These are phyloP conservation scores for Rosa multiflora DNA, from an alignment of 306 rosid species.

Conservation along the genomic window DNA sequence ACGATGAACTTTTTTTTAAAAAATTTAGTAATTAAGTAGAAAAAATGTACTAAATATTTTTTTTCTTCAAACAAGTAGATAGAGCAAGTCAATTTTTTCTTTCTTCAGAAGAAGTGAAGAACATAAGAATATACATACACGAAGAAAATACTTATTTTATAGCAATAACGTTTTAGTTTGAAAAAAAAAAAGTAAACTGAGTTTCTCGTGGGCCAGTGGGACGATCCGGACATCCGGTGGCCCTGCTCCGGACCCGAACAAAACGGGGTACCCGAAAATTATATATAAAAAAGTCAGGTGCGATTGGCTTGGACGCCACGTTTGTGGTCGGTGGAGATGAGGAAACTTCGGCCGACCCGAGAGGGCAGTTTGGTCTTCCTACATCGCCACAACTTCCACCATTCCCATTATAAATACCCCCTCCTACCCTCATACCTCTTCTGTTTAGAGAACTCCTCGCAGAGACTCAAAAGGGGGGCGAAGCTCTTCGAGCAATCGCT, in stretches of 20 bases:
- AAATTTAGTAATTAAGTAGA: too few species aligned
- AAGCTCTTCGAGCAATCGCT: neutral
- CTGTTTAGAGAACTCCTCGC: neutral
- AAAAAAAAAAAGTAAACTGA: too few species aligned
- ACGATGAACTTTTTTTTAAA: too few species aligned
- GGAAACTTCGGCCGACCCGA: neutral
- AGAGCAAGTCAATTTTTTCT: too few species aligned
- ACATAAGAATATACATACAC: too few species aligned
- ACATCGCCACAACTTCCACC: neutral
- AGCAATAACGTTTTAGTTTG: too few species aligned
- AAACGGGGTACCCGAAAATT: neutral
- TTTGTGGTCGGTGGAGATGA: neutral
- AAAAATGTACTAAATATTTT: too few species aligned
- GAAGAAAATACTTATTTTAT: too few species aligned
- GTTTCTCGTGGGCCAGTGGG: neutral
- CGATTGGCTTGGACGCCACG: neutral
- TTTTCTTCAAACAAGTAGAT: too few species aligned
- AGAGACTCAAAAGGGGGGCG: neutral
- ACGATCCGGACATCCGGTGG: too few species aligned
- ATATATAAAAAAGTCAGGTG: too few species aligned
- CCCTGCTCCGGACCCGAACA: neutral
- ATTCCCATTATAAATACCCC: neutral
- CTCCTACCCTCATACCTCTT: neutral
- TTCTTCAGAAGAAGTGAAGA: too few species aligned
- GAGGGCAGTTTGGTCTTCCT: slow-evolving; percentile 14